These are phyloP conservation scores for Vigna radiata DNA, from an alignment of 306 rosid species.

Conservation along the genomic window DNA sequence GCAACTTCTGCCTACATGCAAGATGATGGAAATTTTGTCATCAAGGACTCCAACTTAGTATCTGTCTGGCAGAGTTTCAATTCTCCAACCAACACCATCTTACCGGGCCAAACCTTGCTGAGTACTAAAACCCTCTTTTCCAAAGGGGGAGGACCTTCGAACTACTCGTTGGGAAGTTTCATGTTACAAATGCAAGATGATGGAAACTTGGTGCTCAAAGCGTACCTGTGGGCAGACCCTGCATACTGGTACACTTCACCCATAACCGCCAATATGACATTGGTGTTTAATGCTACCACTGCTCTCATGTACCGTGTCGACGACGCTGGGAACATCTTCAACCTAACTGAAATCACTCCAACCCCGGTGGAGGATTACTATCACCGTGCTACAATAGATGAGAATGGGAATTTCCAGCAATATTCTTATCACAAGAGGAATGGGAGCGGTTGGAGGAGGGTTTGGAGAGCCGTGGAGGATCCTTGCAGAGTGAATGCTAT, in stretches of 20 bases:
- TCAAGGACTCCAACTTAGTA: constrained; percentile 7
- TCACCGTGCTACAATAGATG: constrained; percentile 40
- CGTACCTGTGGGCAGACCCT: constrained; percentile 38
- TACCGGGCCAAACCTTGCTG: constrained; percentile 29
- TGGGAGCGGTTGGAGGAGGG: constrained; percentile 40
- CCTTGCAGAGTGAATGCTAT: constrained; percentile 38
- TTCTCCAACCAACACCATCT: constrained; percentile 38
- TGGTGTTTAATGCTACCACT: constrained; percentile 30
- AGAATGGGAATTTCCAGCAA: constrained; percentile 47
- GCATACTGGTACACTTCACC: constrained; percentile 38
- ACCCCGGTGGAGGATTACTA: constrained; percentile 46
- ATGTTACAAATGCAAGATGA: constrained; percentile 23
- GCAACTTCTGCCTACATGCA: constrained; percentile 36
- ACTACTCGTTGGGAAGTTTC: constrained; percentile 45
- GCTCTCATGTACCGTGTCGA: constrained; percentile 14
- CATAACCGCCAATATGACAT: neutral
- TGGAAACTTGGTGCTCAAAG: constrained; percentile 39
- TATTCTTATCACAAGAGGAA: constrained; percentile 46
- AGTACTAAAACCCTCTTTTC: neutral
- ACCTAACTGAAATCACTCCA: constrained; percentile 14
- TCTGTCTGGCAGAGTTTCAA: constrained; percentile 38
- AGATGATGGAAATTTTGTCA: constrained; percentile 41
- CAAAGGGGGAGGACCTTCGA: constrained; percentile 38
- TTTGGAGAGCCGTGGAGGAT: constrained; percentile 46
- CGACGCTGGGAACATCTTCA: neutral